Evolutionary conservation across 2,329 filamentous ascomycete genomes (phyloP), one percentile per base, ranked within the genome.

Genomic region (Colletotrichum cuscutae): DNA sequence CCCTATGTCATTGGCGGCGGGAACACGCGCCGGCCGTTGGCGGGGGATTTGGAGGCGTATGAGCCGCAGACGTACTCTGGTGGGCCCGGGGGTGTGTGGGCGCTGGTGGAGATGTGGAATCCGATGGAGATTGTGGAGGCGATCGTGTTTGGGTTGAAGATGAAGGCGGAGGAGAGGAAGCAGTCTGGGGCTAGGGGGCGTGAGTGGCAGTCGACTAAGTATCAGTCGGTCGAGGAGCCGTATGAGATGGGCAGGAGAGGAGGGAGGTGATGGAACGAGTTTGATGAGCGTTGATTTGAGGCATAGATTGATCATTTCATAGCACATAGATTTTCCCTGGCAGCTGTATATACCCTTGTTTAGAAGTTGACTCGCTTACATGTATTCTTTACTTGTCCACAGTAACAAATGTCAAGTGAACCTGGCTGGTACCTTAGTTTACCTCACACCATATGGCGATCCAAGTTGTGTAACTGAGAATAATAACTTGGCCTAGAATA

Each of bases 1-100:
- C 78, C 78, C 19, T 78, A 78, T 54, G 62, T 76, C 24, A 74
- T 78, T 37, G 64, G 72, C 8, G 32, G 69, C 28, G 71, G 68
- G 9, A 60, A 63, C 26, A 52, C 56, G 4, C 60, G 53, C 9
- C 72, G 56, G 12, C 63, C 75, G 22, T 57, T 76, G 37, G 71
- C 60, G 30, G 67, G 42, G n/a, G 63, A 62, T 13, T 57, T 60
- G 6, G 66, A 69, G 28, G 66, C 66, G 13, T 72, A 72, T 60
- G 67, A 57, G 11, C 74, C 73, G 7, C 75, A 70, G 46, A 73
- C 71, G 8, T 78, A 77, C 53, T 75, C 77, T 26, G 76, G 77
- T 49, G 77, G 77, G 19, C 42, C 68, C 2, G 68, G 75, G 9
- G 77, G 77, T 0, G 52, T 72, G 32, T 68, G 70, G 46, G 77